A percentile compares a stretch with the other conserved stretches of the same genome.
Conservation (phyloP, 2,329 filamentous ascomycete genomes). For the Aspergillus floridensis region DNA sequence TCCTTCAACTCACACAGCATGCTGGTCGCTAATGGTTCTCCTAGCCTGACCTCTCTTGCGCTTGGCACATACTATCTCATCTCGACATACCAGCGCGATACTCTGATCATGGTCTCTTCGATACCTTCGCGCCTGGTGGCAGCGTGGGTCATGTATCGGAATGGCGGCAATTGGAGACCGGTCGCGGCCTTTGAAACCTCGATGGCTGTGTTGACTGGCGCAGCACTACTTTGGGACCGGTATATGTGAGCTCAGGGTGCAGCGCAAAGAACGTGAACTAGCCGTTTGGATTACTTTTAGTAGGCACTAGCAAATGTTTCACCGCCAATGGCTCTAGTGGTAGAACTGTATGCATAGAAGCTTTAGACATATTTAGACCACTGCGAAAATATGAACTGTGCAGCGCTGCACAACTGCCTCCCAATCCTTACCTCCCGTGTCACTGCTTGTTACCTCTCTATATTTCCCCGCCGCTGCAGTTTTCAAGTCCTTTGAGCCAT, state of each 20-base stretch:
- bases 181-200: not conserved
- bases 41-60: constrained; percentile 1
- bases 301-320: too few species aligned
- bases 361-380: too few species aligned
- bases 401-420: too few species aligned
- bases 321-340: too few species aligned
- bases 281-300: too few species aligned
- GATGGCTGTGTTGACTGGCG: not conserved
- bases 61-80: constrained; percentile 4
- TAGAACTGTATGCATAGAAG: too few species aligned
- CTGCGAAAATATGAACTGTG: too few species aligned
- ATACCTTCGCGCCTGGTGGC: not conserved
- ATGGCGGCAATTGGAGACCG: not conserved
- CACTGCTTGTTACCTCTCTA: too few species aligned
- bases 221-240: constrained; percentile 8
- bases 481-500: too few species aligned
- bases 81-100: constrained; percentile 4
- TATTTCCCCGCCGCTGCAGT: too few species aligned
- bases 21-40: not conserved
- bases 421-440: too few species aligned
- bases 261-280: too few species aligned
- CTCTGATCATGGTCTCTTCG: constrained; percentile 4
- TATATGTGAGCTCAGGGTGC: not conserved
- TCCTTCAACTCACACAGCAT: not conserved
- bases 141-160: constrained; percentile 2